Percentiles rank a stretch among this genome's conserved stretches.
These are phyloP conservation scores for Rossbeevera mucosa DNA, from an alignment of 768 basidiomycete species.

Conservation along the genomic window DNA sequence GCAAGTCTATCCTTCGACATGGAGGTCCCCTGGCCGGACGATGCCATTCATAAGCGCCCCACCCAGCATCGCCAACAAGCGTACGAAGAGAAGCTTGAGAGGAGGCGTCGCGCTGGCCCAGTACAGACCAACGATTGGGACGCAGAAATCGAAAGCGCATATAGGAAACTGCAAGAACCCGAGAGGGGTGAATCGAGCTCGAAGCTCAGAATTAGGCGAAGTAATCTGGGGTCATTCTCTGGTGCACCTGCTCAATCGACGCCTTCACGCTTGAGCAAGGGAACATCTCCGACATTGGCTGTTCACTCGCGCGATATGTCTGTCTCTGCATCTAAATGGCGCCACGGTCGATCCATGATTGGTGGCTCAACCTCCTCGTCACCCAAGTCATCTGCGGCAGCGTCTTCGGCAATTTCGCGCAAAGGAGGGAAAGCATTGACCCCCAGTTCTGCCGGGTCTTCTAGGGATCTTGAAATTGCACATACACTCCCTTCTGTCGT, in stretches of 20 bases:
- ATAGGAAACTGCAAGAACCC: conserved; percentile 21
- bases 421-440: conserved; percentile 1
- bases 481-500: conserved; percentile 15
- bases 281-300: conserved; percentile 11
- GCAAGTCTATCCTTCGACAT: conserved; percentile 36
- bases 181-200: conserved; percentile 22
- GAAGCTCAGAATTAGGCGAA: conserved; percentile 21
- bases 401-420: conserved; percentile 3
- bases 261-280: conserved; percentile 4
- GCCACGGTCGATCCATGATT: conserved; percentile 3
- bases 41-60: conserved; percentile 40
- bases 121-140: conserved; percentile 23
- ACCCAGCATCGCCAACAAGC: conserved; percentile 44
- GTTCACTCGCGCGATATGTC: conserved; percentile 11
- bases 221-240: conserved; percentile 7
- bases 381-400: background rate
- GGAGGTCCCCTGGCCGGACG: conserved; percentile 35
- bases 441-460: conserved; percentile 14
- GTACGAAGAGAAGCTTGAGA: conserved; percentile 40
- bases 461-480: background rate
- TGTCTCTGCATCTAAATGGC: conserved; percentile 10
- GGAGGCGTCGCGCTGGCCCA: conserved; percentile 4
- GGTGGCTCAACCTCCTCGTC: conserved; percentile 12
- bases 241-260: conserved; percentile 1
- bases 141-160: conserved; percentile 21